Base-by-base conservation (phyloP, 169 alveolate species). In the Cyclospora cayetanensis region DNA sequence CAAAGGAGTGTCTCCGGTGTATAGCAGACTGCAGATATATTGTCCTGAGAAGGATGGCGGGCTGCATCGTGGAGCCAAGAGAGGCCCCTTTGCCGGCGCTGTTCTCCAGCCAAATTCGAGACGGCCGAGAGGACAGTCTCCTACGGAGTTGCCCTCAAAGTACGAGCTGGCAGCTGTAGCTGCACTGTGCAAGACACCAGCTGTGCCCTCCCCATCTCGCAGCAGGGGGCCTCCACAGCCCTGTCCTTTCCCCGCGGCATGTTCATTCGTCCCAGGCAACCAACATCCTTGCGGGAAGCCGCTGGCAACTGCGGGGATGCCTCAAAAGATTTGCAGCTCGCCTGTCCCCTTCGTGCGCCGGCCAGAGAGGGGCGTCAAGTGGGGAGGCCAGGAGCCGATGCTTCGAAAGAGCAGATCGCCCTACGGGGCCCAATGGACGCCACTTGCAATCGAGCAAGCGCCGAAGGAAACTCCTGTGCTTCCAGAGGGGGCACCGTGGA, bases 161-260 rank as follows among this genome's bases (percentile, higher is more conserved):
- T 80, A 34, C 37, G 90, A 80, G 34, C 76, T 80, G 22, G 90
- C 90, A 11, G 90, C 90, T 35, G 90, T 80, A 55, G 74, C 90
- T 7, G 90, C 90, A 34, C 2, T 80, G 31, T 80, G 90, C 77
- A 80, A 39, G 27, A 22, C 90, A 27, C 31, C 31, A 15, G 1
- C 88, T 1, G 18, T 46, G 20, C 34, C 88, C 31, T 41, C 70
- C 29, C 70, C 50, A 1, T 37, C 35, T 18, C 90, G 76, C 42
- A 18, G 18, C 41, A 34, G 60, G 37, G 3, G 12, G n/a, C n/a
- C 76, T 15, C 74, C 74, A 9, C 27, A 52, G 76, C 43, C 37
- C 15, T 9, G 31, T 0, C 90, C 15, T 31, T 80, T 53, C 41
- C 90, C 86, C 2, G 31, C 76, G 29, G 77, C 90, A 20, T 39